A percentile compares a stretch with the other conserved stretches of the same genome.
phyloP scores from a whole-genome alignment of 305 asterid genomes.

The Fraxinus angustifolia region DNA sequence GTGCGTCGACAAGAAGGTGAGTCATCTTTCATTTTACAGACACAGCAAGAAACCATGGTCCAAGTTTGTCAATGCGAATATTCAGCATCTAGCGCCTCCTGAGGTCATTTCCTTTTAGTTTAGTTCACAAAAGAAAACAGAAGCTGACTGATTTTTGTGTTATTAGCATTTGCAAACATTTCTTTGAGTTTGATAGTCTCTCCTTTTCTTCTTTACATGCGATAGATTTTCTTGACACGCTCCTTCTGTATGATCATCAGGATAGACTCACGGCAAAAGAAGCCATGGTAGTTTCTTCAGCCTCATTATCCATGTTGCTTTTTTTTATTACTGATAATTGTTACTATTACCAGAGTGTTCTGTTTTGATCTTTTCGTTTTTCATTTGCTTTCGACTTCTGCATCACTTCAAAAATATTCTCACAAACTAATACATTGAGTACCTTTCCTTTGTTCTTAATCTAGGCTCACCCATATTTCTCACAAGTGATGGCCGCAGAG shows the following conservation, averaged over 20 bases:
- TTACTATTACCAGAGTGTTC: background rate
- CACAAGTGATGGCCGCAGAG: conserved; percentile 73
- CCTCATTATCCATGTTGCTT: conserved; percentile 1
- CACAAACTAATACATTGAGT: background rate
- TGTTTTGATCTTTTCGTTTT: background rate
- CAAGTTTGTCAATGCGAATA: conserved; percentile 67
- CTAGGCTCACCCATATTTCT: conserved; percentile 66
- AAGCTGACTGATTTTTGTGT: background rate
- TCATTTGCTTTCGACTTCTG: background rate
- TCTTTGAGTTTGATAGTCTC: background rate
- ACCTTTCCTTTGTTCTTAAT: background rate
- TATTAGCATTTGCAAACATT: background rate
- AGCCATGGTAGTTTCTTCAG: conserved; percentile 55
- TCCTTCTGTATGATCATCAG: conserved; percentile 87
- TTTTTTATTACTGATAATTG: background rate
- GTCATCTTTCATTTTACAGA: conserved; percentile 34
- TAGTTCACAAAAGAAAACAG: background rate
- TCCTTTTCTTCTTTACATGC: conserved; percentile 43
- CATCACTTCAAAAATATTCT: background rate
- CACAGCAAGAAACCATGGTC: conserved; percentile 92
- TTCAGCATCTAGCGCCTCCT: conserved; percentile 71
- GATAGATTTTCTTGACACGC: conserved; percentile 80
- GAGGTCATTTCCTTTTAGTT: conserved; percentile 36
- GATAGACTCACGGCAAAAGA: conserved; percentile 80
- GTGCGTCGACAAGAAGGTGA: background rate